Evolutionary conservation across 108 stramenopile genomes (phyloP).

Genomic region (Chaetoceros tenuissimus): DNA sequence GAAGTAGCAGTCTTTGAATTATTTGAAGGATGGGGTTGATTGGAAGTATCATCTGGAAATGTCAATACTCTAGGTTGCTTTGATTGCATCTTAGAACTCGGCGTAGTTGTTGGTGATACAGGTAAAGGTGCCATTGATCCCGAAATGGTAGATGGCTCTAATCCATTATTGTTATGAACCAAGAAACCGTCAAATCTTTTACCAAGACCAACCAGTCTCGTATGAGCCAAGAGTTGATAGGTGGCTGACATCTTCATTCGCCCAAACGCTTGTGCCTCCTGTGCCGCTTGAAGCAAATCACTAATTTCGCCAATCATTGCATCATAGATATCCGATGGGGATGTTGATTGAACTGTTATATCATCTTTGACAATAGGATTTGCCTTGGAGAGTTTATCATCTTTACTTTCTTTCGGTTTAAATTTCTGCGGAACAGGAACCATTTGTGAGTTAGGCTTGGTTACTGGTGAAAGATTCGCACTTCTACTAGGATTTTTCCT

Average conservation of each 20-base stretch:
- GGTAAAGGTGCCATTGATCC: conserved; percentile 9
- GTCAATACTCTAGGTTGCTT: neutral
- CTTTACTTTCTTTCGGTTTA: too few species aligned
- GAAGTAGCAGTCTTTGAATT: conserved; percentile 8
- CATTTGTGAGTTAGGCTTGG: too few species aligned
- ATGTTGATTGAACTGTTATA: too few species aligned
- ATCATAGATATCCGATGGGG: conserved; percentile 58
- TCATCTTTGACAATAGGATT: too few species aligned
- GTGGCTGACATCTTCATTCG: conserved; percentile 61
- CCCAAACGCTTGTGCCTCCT: conserved; percentile 67
- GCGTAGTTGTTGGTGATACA: conserved; percentile 6
- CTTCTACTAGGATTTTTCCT: too few species aligned
- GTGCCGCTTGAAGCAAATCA: conserved; percentile 59
- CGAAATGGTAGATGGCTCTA: conserved; percentile 3
- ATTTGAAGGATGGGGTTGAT: conserved; percentile 10
- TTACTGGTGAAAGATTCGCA: too few species aligned
- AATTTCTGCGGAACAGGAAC: too few species aligned
- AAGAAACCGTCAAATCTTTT: conserved; percentile 50
- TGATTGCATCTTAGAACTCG: conserved; percentile 6
- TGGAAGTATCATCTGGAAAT: neutral
- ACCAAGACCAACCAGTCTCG: conserved; percentile 71
- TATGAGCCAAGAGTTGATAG: conserved; percentile 64
- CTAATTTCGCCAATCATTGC: conserved; percentile 66
- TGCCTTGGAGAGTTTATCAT: too few species aligned
- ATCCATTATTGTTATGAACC: neutral